A percentile compares a stretch with the other conserved stretches of the same genome.
phyloP scores from a whole-genome alignment of 768 basidiomycete species.

The Sporobolomyces phaffii region DNA sequence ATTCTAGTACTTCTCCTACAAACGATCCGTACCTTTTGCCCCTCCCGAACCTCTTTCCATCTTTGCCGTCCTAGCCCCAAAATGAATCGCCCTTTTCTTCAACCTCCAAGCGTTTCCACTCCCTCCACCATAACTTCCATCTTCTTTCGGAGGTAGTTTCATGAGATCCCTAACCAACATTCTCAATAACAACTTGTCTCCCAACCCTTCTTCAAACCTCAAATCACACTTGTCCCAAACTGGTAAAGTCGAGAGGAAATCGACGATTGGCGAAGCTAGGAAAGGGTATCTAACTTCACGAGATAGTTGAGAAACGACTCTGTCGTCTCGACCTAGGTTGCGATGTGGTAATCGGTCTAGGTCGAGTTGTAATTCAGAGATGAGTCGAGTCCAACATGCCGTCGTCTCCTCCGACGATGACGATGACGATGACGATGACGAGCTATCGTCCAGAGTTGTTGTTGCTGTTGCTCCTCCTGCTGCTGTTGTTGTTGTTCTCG shows the following conservation, averaged over 20 bases:
- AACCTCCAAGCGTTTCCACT: conserved; percentile 55
- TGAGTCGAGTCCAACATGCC: conserved; percentile 14
- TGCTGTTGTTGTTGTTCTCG: no score
- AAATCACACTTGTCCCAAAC: conserved; percentile 79
- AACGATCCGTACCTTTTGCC: conserved; percentile 30
- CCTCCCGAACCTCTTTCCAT: conserved; percentile 32
- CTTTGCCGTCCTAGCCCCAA: conserved; percentile 54
- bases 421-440: not conserved
- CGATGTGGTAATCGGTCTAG: conserved; percentile 19
- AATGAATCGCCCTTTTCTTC: conserved; percentile 95
- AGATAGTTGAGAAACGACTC: conserved; percentile 81
- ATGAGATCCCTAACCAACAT: conserved; percentile 68
- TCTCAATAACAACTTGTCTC: conserved; percentile 82
- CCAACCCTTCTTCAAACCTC: conserved; percentile 63
- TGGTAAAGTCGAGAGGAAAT: conserved; percentile 51
- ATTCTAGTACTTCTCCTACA: not conserved
- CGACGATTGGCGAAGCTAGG: conserved; percentile 53
- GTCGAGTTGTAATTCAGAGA: conserved; percentile 68
- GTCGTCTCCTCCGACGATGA: not conserved
- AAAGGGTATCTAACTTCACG: conserved; percentile 77
- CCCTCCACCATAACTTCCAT: not conserved
- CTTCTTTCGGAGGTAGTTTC: conserved; percentile 54
- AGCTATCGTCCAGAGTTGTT: no score
- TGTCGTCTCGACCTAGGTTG: conserved; percentile 88
- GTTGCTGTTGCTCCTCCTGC: no score